phyloP scores from a whole-genome alignment of 2,329 filamentous ascomycete species.

The Alternaria atra region DNA sequence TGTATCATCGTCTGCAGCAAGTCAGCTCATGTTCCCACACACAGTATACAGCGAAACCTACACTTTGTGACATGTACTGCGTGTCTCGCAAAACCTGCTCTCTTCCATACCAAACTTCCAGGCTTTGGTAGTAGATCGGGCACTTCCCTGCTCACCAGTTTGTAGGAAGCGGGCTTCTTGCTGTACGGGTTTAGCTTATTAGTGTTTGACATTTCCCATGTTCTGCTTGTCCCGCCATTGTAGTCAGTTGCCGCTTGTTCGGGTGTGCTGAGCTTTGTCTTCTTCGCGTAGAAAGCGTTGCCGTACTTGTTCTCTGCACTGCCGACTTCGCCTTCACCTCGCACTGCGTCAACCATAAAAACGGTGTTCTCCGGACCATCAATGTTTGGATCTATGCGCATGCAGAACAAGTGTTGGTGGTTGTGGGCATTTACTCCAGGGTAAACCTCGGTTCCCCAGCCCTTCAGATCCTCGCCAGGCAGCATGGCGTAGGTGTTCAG shows the following conservation, averaged over 20 bases:
- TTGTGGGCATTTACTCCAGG: constrained; percentile 93
- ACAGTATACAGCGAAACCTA: constrained; percentile 57
- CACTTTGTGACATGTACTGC: constrained; percentile 90
- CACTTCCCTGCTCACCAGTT: constrained; percentile 87
- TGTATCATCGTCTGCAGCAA: constrained; percentile 72
- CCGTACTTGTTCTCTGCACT: constrained; percentile 86
- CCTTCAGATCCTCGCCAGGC: constrained; percentile 79
- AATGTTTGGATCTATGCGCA: constrained; percentile 86
- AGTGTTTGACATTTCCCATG: constrained; percentile 91
- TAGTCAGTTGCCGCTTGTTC: constrained; percentile 79
- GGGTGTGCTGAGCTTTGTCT: constrained; percentile 79
- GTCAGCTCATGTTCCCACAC: constrained; percentile 12
- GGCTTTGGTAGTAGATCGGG: constrained; percentile 81
- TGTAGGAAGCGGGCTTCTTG: constrained; percentile 85
- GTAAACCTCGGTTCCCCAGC: constrained; percentile 92
- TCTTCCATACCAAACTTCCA: constrained; percentile 84
- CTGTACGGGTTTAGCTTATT: constrained; percentile 85
- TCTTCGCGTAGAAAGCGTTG: constrained; percentile 87
- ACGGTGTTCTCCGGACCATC: constrained; percentile 87
- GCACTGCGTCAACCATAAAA: constrained; percentile 80
- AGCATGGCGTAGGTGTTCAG: constrained; percentile 89
- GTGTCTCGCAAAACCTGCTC: constrained; percentile 86
- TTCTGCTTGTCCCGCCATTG: constrained; percentile 77
- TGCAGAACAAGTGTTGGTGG: constrained; percentile 93
- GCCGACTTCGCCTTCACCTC: constrained; percentile 77